Base-by-base conservation (phyloP, 768 basidiomycete species). In the Boletales sp. region DNA sequence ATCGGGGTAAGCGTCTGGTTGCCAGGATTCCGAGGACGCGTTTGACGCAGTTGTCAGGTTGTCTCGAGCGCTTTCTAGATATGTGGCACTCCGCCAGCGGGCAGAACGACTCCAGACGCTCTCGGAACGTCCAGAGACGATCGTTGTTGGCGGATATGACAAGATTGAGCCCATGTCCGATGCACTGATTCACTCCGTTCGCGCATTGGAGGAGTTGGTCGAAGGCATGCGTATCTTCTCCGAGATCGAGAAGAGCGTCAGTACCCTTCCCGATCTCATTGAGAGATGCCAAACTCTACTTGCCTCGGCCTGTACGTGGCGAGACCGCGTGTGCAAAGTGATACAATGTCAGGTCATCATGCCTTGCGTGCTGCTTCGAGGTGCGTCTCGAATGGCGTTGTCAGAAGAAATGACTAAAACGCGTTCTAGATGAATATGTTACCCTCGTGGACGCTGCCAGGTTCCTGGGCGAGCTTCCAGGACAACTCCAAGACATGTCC, bases 1-100 rank as follows among this genome's bases (percentile, higher is more conserved):
- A 62, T 67, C 78, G 31, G 67, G 77, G 94, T 94, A 65, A 68
- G 84, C 72, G 18, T 57, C 8, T 17, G 47, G 5, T n/a, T 40
- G 33, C 37, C n/a, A 36, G 38, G 6, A 30, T 33, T 13, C 15
- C 33, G 28, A 31, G 43, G 7, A 31, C 19, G 8, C 41, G 8
- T 47, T 45, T 44, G 3, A 35, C 41, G 17, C 42, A 21, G 21
- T 21, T 21, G 21, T 12, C 36, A 55, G 60, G 46, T 35, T 71
- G 19, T 56, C 57, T 38, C 55, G 38, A 40, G 46, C 48, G 28
- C 57, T 68, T 40, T 55, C 55, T 17, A 44, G 31, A 15, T 61
- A 58, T 34, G 15, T 19, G 25, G 8, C 45, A 17, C 44, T 68
- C 42, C 47, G 51, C 14, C 56, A 45, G 31, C 60, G 53, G 41